Base-by-base conservation (phyloP, 1,284 basidiomycete genomes). In the Pyrrhoderma noxium region DNA sequence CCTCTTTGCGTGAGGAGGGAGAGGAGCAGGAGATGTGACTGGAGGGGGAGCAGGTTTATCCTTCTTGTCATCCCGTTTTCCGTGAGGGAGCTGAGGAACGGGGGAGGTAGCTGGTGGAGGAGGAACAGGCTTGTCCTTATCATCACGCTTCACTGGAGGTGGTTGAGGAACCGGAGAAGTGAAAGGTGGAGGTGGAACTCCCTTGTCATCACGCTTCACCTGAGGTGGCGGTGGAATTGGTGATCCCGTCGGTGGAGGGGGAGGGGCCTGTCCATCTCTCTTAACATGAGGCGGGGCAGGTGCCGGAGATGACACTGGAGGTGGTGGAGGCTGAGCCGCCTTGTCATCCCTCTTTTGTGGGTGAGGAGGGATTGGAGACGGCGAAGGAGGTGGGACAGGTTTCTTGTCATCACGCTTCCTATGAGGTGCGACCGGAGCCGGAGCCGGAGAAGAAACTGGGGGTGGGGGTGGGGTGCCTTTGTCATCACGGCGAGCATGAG, bases 121-220 rank as follows among this genome's bases (percentile, higher is more conserved):
- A 5, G 46, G 46, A 8, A 23, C 19, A 35, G n/a, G 35, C 18
- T 22, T 47, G 45, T 14, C 34, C 27, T 31, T 31, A 11, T 31
- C 36, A 39, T 47, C 35, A 25, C 34, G 46, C 21, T 47, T 47
- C 14, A 19, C 31, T n/a, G 25, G 7, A 2, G 43, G 21, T n/a
- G 21, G 41, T n/a, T 23, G 22, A 18, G 45, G 31, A 35, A 22
- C 31, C 14, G 31, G 23, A 3, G 45, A 36, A n/a, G 45, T n/a
- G 16, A 21, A 7, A 13, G 45, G 45, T n/a, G 31, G 45, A 13
- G 45, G 27, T 3, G 45, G 31, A 18, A 18, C 16, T 34, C 14
- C 45, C 45, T 47, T 31, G 31, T 21, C 27, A 45, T 45, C 44
- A 23, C 42, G 42, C 21, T 44, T 44, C 14, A 21, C 42, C n/a